Base-by-base conservation (phyloP, 1,284 basidiomycete species). In the Leccinum pachyderme region DNA sequence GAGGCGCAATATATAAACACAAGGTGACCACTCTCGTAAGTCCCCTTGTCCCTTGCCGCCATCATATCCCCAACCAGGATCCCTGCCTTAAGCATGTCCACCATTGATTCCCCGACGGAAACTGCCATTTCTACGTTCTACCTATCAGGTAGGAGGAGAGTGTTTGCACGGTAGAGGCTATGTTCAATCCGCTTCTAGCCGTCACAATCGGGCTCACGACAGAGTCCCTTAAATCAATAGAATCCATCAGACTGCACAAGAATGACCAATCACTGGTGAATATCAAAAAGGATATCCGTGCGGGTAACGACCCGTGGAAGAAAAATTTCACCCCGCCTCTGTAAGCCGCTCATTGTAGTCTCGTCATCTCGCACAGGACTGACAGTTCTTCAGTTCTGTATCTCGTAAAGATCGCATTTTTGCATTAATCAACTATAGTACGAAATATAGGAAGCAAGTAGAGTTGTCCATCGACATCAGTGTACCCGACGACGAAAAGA, bases 211-310 rank as follows among this genome's bases (percentile, higher is more conserved):
- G 39, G 7, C 62, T 63, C 22, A 47, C 55, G 4, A 45, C 13
- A 15, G 37, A 35, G n/a, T 60, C 58, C 18, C 9, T 0, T 0
- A 60, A 60, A 44, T 52, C 12, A 7, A 47, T 60, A 12, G 8
- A 6, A 22, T 63, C 39, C 37, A 39, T 61, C 12, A 11, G 39
- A 13, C 12, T 62, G 29, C 22, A 11, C 55, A 60, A 60, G 24
- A 52, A 52, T 24, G 13, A 24, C 18, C n/a, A 29, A 2, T 22
- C n/a, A 7, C 18, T 8, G 9, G 56, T 1, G 22, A 31, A 48
- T 15, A 8, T 57, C 8, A 12, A n/a, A 9, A 45, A 37, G 12
- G 15, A 22, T 13, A 15, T 60, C 12, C 5, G 4, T 15, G 43
- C 49, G 7, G 47, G 43, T n/a, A 47, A 31, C 13, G 31, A 32